Percentiles rank a stretch among this genome's conserved stretches.
These are phyloP conservation scores for Dactylonectria macrodidyma DNA, from an alignment of 2,329 filamentous ascomycete genomes.

Conservation along the genomic window DNA sequence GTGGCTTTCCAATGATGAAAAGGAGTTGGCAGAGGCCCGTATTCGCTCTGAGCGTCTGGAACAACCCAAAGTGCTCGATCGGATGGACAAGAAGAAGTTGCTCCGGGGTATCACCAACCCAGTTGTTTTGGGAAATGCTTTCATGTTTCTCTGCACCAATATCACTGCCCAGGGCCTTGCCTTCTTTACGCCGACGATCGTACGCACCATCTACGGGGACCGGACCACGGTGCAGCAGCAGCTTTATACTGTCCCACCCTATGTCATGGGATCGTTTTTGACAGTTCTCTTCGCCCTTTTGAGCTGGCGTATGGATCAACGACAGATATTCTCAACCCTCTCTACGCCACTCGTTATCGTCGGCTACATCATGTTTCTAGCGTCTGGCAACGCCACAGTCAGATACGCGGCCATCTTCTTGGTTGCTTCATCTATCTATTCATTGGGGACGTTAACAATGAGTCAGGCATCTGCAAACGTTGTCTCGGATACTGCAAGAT, in stretches of 20 bases:
- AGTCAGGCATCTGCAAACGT: not conserved
- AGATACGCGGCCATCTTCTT: constrained; percentile 75
- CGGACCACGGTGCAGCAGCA: constrained; percentile 69
- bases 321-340: constrained; percentile 67
- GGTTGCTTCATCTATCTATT: not conserved
- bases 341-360: constrained; percentile 69
- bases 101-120: constrained; percentile 71
- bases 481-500: not conserved
- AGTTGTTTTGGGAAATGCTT: constrained; percentile 64
- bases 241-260: constrained; percentile 74
- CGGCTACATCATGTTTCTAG: constrained; percentile 76
- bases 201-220: constrained; percentile 72
- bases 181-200: constrained; percentile 76
- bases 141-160: constrained; percentile 74
- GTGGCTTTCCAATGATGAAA: constrained; percentile 74
- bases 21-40: constrained; percentile 72
- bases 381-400: constrained; percentile 58
- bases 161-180: constrained; percentile 76
- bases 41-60: constrained; percentile 70
- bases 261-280: constrained; percentile 72
- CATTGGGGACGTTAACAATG: not conserved
- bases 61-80: constrained; percentile 71
- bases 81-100: constrained; percentile 68
- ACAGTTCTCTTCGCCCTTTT: constrained; percentile 68
- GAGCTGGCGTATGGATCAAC: constrained; percentile 66